These are phyloP conservation scores for Xylaria sp. DNA, from an alignment of 2,329 filamentous ascomycete genomes.

Conservation along the genomic window DNA sequence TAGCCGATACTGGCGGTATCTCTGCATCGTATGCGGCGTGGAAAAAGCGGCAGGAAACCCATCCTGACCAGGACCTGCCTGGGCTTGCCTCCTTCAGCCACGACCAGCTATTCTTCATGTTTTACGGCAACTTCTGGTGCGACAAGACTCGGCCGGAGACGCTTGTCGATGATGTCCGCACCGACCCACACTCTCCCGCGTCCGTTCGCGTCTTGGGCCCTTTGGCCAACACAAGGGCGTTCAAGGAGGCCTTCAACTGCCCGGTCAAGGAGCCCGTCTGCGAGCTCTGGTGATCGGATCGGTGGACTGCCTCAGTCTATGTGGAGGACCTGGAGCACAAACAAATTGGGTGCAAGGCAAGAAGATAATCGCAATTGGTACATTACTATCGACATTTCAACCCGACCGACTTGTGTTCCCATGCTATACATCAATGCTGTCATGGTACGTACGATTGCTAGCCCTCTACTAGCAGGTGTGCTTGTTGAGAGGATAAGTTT, in stretches of 20 bases:
- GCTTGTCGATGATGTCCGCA: slow-evolving; percentile 60
- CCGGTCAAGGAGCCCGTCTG: slow-evolving; percentile 66
- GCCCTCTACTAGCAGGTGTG: no score
- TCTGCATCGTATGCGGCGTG: slow-evolving; percentile 62
- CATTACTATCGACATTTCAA: no score
- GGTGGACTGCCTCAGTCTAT: background rate
- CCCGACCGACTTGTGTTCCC: no score
- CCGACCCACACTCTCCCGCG: slow-evolving; percentile 67
- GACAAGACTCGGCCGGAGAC: slow-evolving; percentile 62
- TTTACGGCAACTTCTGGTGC: slow-evolving; percentile 67
- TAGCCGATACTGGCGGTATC: slow-evolving; percentile 67
- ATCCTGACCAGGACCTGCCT: slow-evolving; percentile 53
- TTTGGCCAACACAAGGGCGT: slow-evolving; percentile 68
- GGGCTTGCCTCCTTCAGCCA: slow-evolving; percentile 62
- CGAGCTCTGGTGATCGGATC: slow-evolving; percentile 62
- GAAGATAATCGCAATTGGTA: background rate
- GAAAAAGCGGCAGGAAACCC: slow-evolving; percentile 56
- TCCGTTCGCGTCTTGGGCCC: slow-evolving; percentile 64
- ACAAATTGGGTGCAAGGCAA: slow-evolving; percentile 11
- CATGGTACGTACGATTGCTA: no score
- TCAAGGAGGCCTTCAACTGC: slow-evolving; percentile 69
- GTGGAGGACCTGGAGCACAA: background rate
- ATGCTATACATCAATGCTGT: no score
- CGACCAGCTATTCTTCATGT: slow-evolving; percentile 67
- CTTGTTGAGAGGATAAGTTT: no score